These are phyloP conservation scores for Porodaedalea pini DNA, from an alignment of 1,284 basidiomycete species.

Conservation along the genomic window DNA sequence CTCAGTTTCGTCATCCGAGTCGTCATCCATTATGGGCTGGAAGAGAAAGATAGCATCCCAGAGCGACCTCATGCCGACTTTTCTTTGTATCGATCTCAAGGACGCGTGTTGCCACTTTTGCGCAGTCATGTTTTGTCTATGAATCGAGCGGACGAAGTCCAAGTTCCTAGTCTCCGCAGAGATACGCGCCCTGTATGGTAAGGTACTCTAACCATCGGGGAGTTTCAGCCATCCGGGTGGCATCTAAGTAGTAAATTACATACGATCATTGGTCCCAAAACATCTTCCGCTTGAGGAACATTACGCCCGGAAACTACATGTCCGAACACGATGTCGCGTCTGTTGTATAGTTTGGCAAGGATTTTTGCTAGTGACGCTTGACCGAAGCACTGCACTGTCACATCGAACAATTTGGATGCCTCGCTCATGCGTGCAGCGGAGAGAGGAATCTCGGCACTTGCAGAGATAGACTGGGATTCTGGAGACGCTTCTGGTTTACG, in stretches of 20 bases:
- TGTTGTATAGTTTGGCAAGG: conserved; percentile 34
- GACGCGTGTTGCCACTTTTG: conserved; percentile 48
- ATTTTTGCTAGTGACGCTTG: conserved; percentile 43
- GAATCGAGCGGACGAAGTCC: conserved; percentile 38
- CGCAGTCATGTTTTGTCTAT: conserved; percentile 38
- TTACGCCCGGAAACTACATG: conserved; percentile 47
- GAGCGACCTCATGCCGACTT: conserved; percentile 32
- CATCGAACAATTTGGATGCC: conserved; percentile 25
- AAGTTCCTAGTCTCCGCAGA: conserved; percentile 30
- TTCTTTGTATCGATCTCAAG: conserved; percentile 41
- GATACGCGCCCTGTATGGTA: conserved; percentile 43
- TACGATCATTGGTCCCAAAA: conserved; percentile 49
- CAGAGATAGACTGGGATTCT: conserved; percentile 7
- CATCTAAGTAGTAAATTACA: conserved; percentile 22
- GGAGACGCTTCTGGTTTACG: conserved; percentile 9
- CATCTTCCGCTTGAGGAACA: conserved; percentile 40
- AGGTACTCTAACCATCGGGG: conserved; percentile 38
- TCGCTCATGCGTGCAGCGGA: conserved; percentile 19
- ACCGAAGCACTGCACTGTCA: conserved; percentile 38
- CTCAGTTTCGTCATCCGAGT: conserved; percentile 25
- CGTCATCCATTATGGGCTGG: conserved; percentile 31
- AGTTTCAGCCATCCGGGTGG: not conserved
- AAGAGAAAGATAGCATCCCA: conserved; percentile 49
- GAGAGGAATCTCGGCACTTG: not conserved
- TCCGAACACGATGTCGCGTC: conserved; percentile 43